A percentile compares a stretch with the other conserved stretches of the same genome.
These are phyloP conservation scores for Vanrija pseudolonga DNA, from an alignment of 1,284 basidiomycete species.

Conservation along the genomic window DNA sequence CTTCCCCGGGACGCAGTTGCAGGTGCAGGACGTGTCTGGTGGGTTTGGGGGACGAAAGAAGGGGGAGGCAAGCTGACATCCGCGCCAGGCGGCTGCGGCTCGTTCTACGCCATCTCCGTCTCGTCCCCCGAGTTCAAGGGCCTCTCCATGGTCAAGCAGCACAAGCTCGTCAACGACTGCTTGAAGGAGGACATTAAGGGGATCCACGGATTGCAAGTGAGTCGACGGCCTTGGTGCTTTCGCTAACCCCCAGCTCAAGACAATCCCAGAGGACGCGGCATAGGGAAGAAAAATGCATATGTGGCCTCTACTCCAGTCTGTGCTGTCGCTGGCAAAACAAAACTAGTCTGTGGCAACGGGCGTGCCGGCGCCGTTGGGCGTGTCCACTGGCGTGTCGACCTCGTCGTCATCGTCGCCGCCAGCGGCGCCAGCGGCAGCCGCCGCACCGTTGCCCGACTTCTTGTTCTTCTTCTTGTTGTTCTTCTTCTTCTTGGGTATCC, in stretches of 20 bases:
- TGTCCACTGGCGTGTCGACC: conserved; percentile 6
- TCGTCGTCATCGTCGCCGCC: conserved; percentile 3
- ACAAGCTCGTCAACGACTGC: conserved; percentile 80
- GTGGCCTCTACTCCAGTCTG: not conserved
- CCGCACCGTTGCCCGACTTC: conserved; percentile 15
- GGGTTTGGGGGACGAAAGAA: conserved; percentile 22
- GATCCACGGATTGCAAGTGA: conserved; percentile 91
- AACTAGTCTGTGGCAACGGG: conserved; percentile 14
- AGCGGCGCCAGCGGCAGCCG: conserved; percentile 8
- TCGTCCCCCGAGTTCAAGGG: conserved; percentile 81
- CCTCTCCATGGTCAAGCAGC: conserved; percentile 85
- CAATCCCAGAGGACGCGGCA: conserved; percentile 31
- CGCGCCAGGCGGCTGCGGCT: conserved; percentile 80
- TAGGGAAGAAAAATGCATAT: conserved; percentile 16
- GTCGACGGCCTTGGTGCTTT: conserved; percentile 25
- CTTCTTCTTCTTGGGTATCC: conserved; percentile 36
- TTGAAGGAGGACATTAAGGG: conserved; percentile 85
- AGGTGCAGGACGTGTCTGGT: conserved; percentile 89
- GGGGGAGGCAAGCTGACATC: not conserved
- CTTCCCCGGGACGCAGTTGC: conserved; percentile 70
- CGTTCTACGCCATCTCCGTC: conserved; percentile 91
- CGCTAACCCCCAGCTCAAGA: conserved; percentile 33
- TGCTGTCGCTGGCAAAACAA: too few relatives aligned
- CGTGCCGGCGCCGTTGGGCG: conserved; percentile 18
- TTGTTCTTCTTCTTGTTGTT: conserved; percentile 41